Base-by-base conservation (phyloP, 352 stramenopile genomes). In the Pythium brachiatum region DNA sequence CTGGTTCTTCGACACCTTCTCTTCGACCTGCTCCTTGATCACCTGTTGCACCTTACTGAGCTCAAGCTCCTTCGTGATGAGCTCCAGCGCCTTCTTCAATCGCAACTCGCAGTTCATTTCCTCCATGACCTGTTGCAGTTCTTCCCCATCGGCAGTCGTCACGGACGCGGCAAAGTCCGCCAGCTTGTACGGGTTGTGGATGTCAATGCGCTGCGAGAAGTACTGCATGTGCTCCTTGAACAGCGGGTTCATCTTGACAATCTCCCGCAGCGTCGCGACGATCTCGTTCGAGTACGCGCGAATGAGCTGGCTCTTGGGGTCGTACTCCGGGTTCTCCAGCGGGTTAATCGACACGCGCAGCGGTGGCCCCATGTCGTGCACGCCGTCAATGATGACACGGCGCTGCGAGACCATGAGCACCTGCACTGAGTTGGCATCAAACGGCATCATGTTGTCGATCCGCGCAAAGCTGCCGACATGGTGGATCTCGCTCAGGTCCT, bases 141-240 rank as follows among this genome's bases (percentile, higher is more conserved):
- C 95, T 27, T 98, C 78, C 31, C 83, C 91, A 68, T 98, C 94
- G 2, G 90, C 91, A 7, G 93, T 97, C n/a, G 92, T 98, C 2
- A 99, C 83, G 1, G 85, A 92, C 6, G 96, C 95, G 0, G 96
- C 97, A 88, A 99, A 99, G 73, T 99, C 97, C 0, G 96, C 96
- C n/a, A 99, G 73, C 60, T 97, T 96, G 79, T 98, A 99, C 7
- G 97, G 96, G 78, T 99, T 97, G 70, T 97, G 90, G 25, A 97
- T 93, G 68, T 98, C 93, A 38, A 98, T 85, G 20, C 90, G 75
- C 72, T 98, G 92, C 27, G 92, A 95, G 69, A 99, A 99, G 68
- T 98, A 98, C 65, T 97, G 88, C 57, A 99, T 96, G 74, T 99
- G 96, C 68, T 99, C 97, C 62, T 97, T 97, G 64, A 99, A 98